A percentile compares a stretch with the other conserved stretches of the same genome.
Evolutionary conservation across 2,329 filamentous ascomycete genomes (phyloP).

Genomic region (Nothophaeocryptopus gaeumannii): DNA sequence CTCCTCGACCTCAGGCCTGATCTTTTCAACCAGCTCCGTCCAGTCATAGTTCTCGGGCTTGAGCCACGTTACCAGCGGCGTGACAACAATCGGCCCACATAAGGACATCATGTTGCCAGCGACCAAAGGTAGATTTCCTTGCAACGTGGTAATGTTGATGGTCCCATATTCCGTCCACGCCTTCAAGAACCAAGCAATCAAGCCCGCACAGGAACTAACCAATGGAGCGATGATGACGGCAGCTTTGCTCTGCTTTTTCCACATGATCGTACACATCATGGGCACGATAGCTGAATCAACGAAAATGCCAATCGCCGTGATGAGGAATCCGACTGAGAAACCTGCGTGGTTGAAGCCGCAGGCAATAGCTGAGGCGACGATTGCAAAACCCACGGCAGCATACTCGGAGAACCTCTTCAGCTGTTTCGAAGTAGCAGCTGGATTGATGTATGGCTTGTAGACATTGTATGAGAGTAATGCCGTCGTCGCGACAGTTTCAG

Average conservation of each 20-base stretch:
- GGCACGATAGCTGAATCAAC: slow-evolving; percentile 31
- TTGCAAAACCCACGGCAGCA: slow-evolving; percentile 36
- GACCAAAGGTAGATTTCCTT: slow-evolving; percentile 19
- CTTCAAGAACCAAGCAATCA: slow-evolving; percentile 18
- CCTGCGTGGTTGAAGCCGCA: slow-evolving; percentile 24
- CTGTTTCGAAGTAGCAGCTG: slow-evolving; percentile 31
- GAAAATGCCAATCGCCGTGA: slow-evolving; percentile 27
- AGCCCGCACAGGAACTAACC: slow-evolving; percentile 58
- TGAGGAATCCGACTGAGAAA: slow-evolving; percentile 24
- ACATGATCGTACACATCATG: slow-evolving; percentile 33
- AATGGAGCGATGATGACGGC: slow-evolving; percentile 5
- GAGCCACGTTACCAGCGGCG: slow-evolving; percentile 60
- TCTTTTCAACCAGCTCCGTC: slow-evolving; percentile 60
- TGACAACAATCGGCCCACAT: slow-evolving; percentile 64
- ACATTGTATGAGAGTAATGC: slow-evolving; percentile 42
- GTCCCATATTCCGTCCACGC: slow-evolving; percentile 17
- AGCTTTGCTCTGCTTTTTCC: slow-evolving; percentile 27
- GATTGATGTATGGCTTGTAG: slow-evolving; percentile 41
- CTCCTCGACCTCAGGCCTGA: slow-evolving; percentile 29
- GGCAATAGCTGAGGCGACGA: slow-evolving; percentile 31
- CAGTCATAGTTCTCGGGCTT: slow-evolving; percentile 77
- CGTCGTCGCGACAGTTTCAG: slow-evolving; percentile 45
- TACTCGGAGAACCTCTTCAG: slow-evolving; percentile 37
- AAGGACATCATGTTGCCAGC: slow-evolving; percentile 69
- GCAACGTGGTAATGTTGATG: slow-evolving; percentile 16